Conservation (phyloP, 2,329 filamentous ascomycete species). For the Paraconiothyrium brasiliense region DNA sequence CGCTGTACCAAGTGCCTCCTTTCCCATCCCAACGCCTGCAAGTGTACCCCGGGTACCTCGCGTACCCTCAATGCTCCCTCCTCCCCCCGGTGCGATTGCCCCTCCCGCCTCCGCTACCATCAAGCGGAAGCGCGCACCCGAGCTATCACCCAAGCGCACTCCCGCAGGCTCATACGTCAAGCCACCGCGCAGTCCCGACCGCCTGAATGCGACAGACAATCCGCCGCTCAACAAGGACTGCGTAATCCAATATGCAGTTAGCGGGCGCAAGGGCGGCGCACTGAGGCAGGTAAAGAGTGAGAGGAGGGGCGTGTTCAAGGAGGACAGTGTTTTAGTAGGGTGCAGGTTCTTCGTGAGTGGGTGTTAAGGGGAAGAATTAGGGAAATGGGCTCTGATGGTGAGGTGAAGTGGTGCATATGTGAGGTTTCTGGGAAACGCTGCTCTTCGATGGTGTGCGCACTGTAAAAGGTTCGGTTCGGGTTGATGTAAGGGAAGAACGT, state of each 20-base stretch:
- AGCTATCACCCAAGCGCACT: conserved; percentile 7
- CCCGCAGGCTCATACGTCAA: not conserved
- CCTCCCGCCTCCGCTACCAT: conserved; percentile 2
- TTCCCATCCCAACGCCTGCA: not conserved
- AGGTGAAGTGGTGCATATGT: not conserved
- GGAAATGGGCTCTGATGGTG: not conserved
- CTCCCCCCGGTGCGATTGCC: not conserved
- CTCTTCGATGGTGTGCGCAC: not conserved
- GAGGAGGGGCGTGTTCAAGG: conserved; percentile 51
- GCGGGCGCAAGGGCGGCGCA: conserved; percentile 28
- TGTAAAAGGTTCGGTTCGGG: not conserved
- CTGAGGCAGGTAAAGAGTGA: conserved; percentile 53
- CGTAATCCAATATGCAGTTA: conserved; percentile 47
- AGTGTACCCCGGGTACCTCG: not conserved
- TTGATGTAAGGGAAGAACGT: too few relatives aligned
- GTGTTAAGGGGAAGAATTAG: not conserved
- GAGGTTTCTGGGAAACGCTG: not conserved
- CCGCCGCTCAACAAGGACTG: conserved; percentile 45
- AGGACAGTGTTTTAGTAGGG: conserved; percentile 53
- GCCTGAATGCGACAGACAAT: conserved; percentile 37
- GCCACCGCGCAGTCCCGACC: conserved; percentile 20
- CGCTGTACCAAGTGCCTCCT: not conserved
- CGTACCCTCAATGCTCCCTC: not conserved
- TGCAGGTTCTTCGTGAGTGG: conserved; percentile 2
- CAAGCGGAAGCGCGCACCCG: conserved; percentile 21